Evolutionary conservation across 169 alveolate species (phyloP).

Genomic region (Toxoplasma gondii): DNA sequence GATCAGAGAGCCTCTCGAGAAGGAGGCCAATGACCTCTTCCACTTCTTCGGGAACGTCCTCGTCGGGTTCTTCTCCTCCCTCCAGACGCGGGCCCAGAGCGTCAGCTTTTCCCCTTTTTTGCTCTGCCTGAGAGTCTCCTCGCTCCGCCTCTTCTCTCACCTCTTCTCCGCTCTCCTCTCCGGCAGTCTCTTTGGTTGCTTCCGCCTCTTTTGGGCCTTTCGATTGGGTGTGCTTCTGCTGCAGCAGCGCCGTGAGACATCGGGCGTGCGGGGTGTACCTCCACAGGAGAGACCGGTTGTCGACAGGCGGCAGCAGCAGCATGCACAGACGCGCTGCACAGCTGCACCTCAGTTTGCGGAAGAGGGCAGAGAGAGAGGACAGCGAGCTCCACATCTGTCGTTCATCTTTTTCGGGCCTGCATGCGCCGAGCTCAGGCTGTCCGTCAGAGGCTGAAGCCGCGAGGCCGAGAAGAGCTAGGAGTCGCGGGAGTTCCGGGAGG

Average conservation of each 20-base stretch:
- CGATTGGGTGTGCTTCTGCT: background rate
- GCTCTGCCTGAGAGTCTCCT: background rate
- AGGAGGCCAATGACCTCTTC: slow-evolving; percentile 39
- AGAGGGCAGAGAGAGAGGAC: slow-evolving; percentile 9
- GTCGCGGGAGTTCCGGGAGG: slow-evolving; percentile 5
- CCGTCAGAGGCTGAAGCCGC: background rate
- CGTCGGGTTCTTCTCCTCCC: slow-evolving; percentile 27
- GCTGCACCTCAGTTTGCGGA: slow-evolving; percentile 13
- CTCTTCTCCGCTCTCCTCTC: background rate
- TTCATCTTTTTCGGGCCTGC: background rate
- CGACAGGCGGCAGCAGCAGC: slow-evolving; percentile 47
- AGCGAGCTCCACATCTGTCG: background rate
- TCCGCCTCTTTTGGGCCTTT: background rate
- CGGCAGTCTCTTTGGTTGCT: background rate
- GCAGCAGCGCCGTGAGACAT: slow-evolving; percentile 20
- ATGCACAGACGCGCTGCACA: slow-evolving; percentile 44
- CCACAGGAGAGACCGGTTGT: slow-evolving; percentile 18
- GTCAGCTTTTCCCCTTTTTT: background rate
- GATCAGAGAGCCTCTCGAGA: slow-evolving; percentile 20
- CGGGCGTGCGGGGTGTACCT: slow-evolving; percentile 51
- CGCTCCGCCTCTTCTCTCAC: background rate
- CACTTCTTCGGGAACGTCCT: slow-evolving; percentile 15
- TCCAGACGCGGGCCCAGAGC: background rate
- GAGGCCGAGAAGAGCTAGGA: background rate
- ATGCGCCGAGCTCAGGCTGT: background rate